Conservation (phyloP, 345 rosid genomes). For the Citrus unshiu region DNA sequence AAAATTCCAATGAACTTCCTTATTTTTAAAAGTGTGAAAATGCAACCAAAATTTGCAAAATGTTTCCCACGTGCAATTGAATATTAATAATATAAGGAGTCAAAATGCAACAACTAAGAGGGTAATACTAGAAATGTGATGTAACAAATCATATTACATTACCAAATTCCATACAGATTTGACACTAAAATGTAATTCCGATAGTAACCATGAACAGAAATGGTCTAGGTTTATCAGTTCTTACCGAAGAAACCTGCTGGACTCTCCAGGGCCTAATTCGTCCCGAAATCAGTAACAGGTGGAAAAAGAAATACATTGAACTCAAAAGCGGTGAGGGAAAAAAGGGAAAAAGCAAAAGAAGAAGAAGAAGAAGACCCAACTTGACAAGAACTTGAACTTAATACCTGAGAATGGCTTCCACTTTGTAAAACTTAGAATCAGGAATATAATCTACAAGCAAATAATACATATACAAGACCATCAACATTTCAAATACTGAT, state of each 20-base stretch:
- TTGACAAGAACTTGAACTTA: not conserved
- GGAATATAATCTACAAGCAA: constrained; percentile 47
- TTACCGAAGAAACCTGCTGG: constrained; percentile 80
- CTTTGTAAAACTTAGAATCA: constrained; percentile 76
- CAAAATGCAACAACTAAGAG: not conserved
- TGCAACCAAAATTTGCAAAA: not conserved
- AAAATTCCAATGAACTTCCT: not conserved
- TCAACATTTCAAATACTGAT: not conserved
- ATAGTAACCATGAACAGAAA: not conserved
- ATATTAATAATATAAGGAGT: not conserved
- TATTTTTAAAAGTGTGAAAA: not conserved
- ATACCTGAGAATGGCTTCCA: constrained; percentile 85
- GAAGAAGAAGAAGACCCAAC: constrained; percentile 1
- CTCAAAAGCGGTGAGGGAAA: not conserved
- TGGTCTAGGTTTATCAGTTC: constrained; percentile 9
- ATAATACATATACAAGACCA: not conserved
- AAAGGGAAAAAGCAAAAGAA: not conserved
- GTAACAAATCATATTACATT: not conserved
- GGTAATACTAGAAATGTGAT: not conserved
- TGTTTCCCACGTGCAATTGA: not conserved
- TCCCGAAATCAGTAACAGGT: constrained; percentile 24
- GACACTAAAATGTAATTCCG: not conserved
- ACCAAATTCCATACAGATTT: not conserved
- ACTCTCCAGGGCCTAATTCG: constrained; percentile 76
- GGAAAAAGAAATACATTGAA: not conserved